Conservation (phyloP, 495 filamentous ascomycete genomes). For the Neohortaea acidophila region DNA sequence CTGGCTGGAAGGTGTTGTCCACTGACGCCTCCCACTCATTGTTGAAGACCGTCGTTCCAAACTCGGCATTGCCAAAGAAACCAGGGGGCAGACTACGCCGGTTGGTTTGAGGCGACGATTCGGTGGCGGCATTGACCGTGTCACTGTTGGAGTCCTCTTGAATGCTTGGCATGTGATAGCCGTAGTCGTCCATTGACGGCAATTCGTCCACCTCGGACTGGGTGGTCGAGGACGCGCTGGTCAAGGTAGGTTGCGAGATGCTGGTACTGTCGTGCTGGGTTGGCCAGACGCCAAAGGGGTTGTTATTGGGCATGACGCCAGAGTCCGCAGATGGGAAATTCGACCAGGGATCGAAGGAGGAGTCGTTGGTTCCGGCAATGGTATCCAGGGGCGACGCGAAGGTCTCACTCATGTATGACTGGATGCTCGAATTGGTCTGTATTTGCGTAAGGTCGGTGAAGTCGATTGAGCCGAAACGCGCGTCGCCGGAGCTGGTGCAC, state of each 20-base stretch:
- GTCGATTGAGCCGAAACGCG: slow-evolving; percentile 6
- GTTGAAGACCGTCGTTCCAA: background rate
- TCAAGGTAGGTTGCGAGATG: slow-evolving; percentile 21
- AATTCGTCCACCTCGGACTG: slow-evolving; percentile 26
- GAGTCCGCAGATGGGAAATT: slow-evolving; percentile 4
- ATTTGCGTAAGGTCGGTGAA: slow-evolving; percentile 6
- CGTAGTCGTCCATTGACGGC: slow-evolving; percentile 7
- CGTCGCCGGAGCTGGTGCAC: background rate
- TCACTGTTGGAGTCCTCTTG: slow-evolving; percentile 11
- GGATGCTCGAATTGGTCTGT: slow-evolving; percentile 4
- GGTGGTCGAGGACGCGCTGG: slow-evolving; percentile 23
- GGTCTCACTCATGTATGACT: slow-evolving; percentile 1
- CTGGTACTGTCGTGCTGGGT: slow-evolving; percentile 11
- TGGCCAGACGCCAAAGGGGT: slow-evolving; percentile 18
- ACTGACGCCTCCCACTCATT: slow-evolving; percentile 2
- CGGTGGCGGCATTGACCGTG: background rate
- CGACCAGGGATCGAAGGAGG: slow-evolving; percentile 12
- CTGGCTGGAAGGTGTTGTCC: too few relatives aligned
- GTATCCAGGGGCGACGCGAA: slow-evolving; percentile 6
- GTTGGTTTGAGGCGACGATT: slow-evolving; percentile 8
- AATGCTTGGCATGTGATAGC: slow-evolving; percentile 15
- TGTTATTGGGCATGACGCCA: slow-evolving; percentile 13
- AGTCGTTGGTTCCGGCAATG: slow-evolving; percentile 4
- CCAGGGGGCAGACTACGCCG: slow-evolving; percentile 14
- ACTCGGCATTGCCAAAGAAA: slow-evolving; percentile 13